These are phyloP conservation scores for Puccinellia tenuiflora DNA, from an alignment of 176 grass and related monocot genomes.

Conservation along the genomic window DNA sequence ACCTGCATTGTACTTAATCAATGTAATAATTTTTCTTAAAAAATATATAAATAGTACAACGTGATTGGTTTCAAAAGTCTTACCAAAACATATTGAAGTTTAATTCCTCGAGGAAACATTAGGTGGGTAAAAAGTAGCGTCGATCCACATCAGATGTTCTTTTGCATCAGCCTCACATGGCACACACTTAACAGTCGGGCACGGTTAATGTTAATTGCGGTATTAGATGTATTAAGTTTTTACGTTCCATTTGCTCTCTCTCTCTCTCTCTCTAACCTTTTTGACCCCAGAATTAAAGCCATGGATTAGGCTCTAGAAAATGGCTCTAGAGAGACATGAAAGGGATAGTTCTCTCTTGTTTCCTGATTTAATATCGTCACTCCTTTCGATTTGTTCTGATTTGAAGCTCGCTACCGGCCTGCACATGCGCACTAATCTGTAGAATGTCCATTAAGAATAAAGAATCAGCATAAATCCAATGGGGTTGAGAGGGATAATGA, in stretches of 20 bases:
- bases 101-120: slow-evolving; percentile 43
- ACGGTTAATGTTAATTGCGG: slow-evolving; percentile 23
- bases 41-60: background rate
- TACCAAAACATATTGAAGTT: slow-evolving; percentile 4
- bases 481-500: slow-evolving; percentile 39
- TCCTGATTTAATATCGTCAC: slow-evolving; percentile 31
- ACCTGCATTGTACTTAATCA: background rate
- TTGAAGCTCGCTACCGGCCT: slow-evolving; percentile 42
- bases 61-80: slow-evolving; percentile 3
- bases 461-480: slow-evolving; percentile 23
- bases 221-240: slow-evolving; percentile 39
- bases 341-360: slow-evolving; percentile 52
- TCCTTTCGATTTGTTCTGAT: slow-evolving; percentile 52
- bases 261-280: background rate
- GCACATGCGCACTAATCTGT: slow-evolving; percentile 51
- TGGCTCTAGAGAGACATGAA: slow-evolving; percentile 61
- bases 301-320: slow-evolving; percentile 42
- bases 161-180: slow-evolving; percentile 47
- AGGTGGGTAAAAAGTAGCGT: slow-evolving; percentile 44
- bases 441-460: slow-evolving; percentile 41
- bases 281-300: slow-evolving; percentile 38
- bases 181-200: slow-evolving; percentile 49
- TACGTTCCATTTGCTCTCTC: slow-evolving; percentile 2
- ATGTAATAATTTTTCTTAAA: background rate
- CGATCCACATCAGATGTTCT: slow-evolving; percentile 30